Conservation (phyloP, 805 yeast genomes). For the Ogataea methanolica region DNA sequence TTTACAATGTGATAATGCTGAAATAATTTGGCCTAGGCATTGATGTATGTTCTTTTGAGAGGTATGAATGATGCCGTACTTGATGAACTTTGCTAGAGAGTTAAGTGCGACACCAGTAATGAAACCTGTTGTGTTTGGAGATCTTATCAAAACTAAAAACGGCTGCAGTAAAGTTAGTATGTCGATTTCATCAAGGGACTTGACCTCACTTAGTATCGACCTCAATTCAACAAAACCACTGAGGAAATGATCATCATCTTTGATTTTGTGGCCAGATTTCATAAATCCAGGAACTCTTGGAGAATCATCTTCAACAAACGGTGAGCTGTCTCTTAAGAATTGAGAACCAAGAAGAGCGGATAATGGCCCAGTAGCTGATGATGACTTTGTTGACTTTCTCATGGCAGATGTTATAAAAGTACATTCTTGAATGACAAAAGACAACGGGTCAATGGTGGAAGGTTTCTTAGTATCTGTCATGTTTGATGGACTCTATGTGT, state of each 20-base stretch:
- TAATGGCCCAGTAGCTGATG: constrained; percentile 53
- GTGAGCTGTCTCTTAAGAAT: constrained; percentile 26
- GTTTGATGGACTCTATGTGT: no score
- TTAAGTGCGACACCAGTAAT: constrained; percentile 79
- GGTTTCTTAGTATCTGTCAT: constrained; percentile 1
- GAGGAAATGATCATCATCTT: constrained; percentile 52
- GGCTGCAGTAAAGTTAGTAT: constrained; percentile 78
- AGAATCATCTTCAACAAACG: constrained; percentile 26
- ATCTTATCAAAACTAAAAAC: constrained; percentile 74
- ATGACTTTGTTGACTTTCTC: constrained; percentile 78
- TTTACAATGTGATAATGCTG: constrained; percentile 85
- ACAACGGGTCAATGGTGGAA: constrained; percentile 64
- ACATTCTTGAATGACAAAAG: constrained; percentile 85
- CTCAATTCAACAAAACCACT: constrained; percentile 78
- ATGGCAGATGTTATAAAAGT: constrained; percentile 81
- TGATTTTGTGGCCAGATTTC: constrained; percentile 25
- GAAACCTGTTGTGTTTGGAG: constrained; percentile 80
- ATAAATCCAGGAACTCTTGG: constrained; percentile 23
- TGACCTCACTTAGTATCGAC: constrained; percentile 56
- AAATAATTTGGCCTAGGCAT: constrained; percentile 60
- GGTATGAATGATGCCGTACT: constrained; percentile 58
- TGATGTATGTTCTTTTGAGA: constrained; percentile 50
- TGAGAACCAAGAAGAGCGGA: constrained; percentile 77
- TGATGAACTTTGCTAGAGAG: constrained; percentile 69
- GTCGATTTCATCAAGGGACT: constrained; percentile 53